Base-by-base conservation (phyloP, 2,329 filamentous ascomycete genomes). In the Metarhizium anisopliae region DNA sequence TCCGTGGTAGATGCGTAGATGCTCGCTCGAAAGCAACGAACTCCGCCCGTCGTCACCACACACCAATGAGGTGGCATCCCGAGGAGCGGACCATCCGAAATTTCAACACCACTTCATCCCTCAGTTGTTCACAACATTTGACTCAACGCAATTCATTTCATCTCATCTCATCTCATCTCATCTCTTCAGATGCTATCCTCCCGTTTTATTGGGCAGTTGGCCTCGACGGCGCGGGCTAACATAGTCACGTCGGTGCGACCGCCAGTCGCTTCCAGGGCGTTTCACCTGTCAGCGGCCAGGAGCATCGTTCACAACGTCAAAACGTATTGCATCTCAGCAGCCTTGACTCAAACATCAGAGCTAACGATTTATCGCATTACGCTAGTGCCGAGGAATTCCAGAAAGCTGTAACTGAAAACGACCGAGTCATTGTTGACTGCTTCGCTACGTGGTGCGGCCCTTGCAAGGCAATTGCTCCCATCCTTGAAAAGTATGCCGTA, bases 391-490 rank as follows among this genome's bases (percentile, higher is more conserved):
- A 74, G 29, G 81, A 84, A 35, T 91, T 83, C 71, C 69, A 81
- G 55, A 66, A 70, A 36, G 79, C 80, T 56, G 64, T 86, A 58
- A 68, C 75, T 55, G 66, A 75, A 64, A 62, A 68, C 55, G 73
- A 83, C 66, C 78, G 78, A 54, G 81, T 95, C 63, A 76, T 96
- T 59, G 76, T 97, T 66, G 93, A 97, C 77, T 91, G 84, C 77
- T 91, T 87, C 72, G 92, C 92, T 56, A 84, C 78, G 60, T 96
- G 92, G 92, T 96, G 92, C 78, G 90, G 90, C 59, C 92, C 92
- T 57, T 96, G 92, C 87, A 95, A 92, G 78, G 80, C 85, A 63
- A 93, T 96, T 65, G 83, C 90, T 35, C 92, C 92, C 56, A 72
- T 84, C 59, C 76, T 95, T 56, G 61, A 64, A 52, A 61, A 64